phyloP scores from a whole-genome alignment of 208 protist genomes.

The Porcisia hertigi region DNA sequence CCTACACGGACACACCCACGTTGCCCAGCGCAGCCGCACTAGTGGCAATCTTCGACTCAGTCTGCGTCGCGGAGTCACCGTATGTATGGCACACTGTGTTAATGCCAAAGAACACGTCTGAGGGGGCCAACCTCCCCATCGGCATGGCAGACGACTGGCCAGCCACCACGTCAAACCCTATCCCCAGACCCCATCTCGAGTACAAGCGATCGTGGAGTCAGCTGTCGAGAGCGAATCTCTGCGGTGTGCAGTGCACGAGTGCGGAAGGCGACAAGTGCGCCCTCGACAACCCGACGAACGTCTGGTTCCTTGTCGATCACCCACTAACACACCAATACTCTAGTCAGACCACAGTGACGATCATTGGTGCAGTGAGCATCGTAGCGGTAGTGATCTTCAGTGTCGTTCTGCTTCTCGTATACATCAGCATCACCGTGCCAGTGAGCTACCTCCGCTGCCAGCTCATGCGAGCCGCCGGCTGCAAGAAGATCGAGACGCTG shows the following conservation, averaged over 20 bases:
- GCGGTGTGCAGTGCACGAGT: conserved; percentile 62
- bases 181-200: conserved; percentile 43
- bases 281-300: conserved; percentile 52
- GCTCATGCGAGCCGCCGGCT: conserved; percentile 53
- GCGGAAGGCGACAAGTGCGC: conserved; percentile 30
- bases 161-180: conserved; percentile 3
- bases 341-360: conserved; percentile 23
- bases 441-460: conserved; percentile 65
- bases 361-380: conserved; percentile 50
- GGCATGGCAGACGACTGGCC: background rate
- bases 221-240: conserved; percentile 45
- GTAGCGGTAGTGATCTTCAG: conserved; percentile 58
- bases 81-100: conserved; percentile 67
- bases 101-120: background rate
- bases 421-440: conserved; percentile 77
- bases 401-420: conserved; percentile 51
- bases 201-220: conserved; percentile 42
- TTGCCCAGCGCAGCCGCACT: conserved; percentile 26
- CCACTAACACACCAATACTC: conserved; percentile 15
- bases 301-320: conserved; percentile 63
- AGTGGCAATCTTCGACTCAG: conserved; percentile 15
- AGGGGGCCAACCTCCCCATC: background rate
- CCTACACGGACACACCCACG: conserved; percentile 32
- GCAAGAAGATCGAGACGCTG: conserved; percentile 25
- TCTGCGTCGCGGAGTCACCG: conserved; percentile 28